Conservation (phyloP, 2,329 filamentous ascomycete species). For the Ophiostoma montium region DNA sequence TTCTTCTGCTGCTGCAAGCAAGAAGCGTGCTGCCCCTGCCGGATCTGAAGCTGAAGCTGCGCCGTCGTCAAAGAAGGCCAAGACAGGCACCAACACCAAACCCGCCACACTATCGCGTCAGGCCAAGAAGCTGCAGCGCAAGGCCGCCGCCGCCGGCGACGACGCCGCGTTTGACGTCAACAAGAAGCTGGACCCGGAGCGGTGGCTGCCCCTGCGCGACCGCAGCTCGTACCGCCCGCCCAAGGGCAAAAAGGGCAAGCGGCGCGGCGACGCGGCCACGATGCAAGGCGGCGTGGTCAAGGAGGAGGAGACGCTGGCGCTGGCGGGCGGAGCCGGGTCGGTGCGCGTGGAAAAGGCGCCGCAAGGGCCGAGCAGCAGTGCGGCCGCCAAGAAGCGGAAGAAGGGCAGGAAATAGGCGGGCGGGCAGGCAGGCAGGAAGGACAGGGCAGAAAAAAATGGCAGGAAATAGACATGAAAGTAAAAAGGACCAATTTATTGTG, state of each 20-base stretch:
- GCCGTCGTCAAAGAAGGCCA: constrained; percentile 9
- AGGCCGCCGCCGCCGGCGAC: constrained; percentile 16
- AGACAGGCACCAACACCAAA: constrained; percentile 5
- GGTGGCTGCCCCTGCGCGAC: constrained; percentile 86
- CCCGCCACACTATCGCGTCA: constrained; percentile 32
- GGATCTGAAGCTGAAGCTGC: not conserved
- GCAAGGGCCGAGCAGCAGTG: not conserved
- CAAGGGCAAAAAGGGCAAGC: constrained; percentile 77
- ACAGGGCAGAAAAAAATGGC: too few species aligned
- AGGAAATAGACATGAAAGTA: too few species aligned
- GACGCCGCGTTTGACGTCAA: constrained; percentile 48
- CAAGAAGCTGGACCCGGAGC: constrained; percentile 75
- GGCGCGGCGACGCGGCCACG: constrained; percentile 44
- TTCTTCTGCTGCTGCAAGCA: constrained; percentile 27
- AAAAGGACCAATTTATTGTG: too few species aligned
- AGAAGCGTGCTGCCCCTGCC: constrained; percentile 25
- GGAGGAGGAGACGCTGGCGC: constrained; percentile 54
- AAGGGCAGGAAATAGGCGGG: constrained; percentile 25
- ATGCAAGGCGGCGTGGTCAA: constrained; percentile 77
- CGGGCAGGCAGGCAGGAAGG: too few species aligned
- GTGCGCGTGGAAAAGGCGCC: constrained; percentile 49
- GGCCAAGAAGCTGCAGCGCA: constrained; percentile 13
- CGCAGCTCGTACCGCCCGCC: constrained; percentile 80
- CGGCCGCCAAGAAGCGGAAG: constrained; percentile 25
- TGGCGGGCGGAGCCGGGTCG: constrained; percentile 47